These are phyloP conservation scores for Fusarium anthophilum DNA, from an alignment of 2,329 filamentous ascomycete genomes.

Conservation along the genomic window DNA sequence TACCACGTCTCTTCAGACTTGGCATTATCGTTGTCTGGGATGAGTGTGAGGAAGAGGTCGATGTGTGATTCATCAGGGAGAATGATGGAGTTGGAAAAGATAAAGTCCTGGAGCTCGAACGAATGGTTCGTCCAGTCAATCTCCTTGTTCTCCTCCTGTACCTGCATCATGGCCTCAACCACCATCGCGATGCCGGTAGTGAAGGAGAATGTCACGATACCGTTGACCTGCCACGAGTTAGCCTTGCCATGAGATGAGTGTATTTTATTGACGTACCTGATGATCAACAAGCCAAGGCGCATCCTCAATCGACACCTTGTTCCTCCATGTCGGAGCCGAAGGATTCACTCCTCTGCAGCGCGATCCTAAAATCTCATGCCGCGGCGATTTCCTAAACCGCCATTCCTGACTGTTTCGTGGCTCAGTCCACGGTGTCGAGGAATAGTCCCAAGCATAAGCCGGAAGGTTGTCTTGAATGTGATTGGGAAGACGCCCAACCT, in stretches of 20 bases:
- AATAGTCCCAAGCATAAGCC: slow-evolving; percentile 39
- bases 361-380: slow-evolving; percentile 38
- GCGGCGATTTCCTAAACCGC: slow-evolving; percentile 35
- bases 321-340: slow-evolving; percentile 40
- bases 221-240: slow-evolving; percentile 31
- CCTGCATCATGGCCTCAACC: slow-evolving; percentile 38
- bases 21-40: slow-evolving; percentile 27
- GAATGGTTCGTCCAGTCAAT: slow-evolving; percentile 30
- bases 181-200: slow-evolving; percentile 39
- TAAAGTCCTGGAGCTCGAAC: slow-evolving; percentile 37
- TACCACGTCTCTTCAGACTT: slow-evolving; percentile 35
- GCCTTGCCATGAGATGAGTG: not conserved
- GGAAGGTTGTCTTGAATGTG: slow-evolving; percentile 35
- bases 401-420: slow-evolving; percentile 37
- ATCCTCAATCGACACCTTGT: slow-evolving; percentile 39
- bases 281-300: slow-evolving; percentile 40
- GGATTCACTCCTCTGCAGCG: slow-evolving; percentile 38
- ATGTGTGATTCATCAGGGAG: slow-evolving; percentile 34
- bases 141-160: slow-evolving; percentile 34
- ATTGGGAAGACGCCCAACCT: slow-evolving; percentile 31
- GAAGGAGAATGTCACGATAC: slow-evolving; percentile 37
- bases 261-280: slow-evolving; percentile 17
- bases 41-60: slow-evolving; percentile 36
- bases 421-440: slow-evolving; percentile 36
- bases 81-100: slow-evolving; percentile 40